phyloP scores from a whole-genome alignment of 805 yeast genomes.

The Kockiozyma suomiensis region DNA sequence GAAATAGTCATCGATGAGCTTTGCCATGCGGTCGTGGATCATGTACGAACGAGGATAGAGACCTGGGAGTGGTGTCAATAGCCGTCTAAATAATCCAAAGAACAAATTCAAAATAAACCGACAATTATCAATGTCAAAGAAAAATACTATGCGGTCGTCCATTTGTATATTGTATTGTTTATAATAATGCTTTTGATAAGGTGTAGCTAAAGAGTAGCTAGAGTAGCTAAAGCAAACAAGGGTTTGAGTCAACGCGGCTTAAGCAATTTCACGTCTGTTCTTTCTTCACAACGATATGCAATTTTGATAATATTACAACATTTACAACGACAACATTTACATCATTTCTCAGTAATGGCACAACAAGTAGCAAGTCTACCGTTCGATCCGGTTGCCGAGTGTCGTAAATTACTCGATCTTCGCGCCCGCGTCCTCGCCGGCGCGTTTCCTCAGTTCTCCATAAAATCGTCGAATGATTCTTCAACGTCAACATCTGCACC shows the following conservation, averaged over 20 bases:
- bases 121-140: conserved; percentile 94
- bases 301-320: too few relatives aligned
- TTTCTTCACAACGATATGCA: too few relatives aligned
- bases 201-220: too few relatives aligned
- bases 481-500: not conserved
- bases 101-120: conserved; percentile 6
- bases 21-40: conserved; percentile 87
- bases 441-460: conserved; percentile 23
- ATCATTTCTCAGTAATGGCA: too few relatives aligned
- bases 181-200: not conserved
- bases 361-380: conserved; percentile 9
- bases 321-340: too few relatives aligned
- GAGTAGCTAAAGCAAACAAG: too few relatives aligned
- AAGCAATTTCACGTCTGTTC: too few relatives aligned
- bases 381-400: conserved; percentile 30
- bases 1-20: conserved; percentile 79
- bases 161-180: not conserved
- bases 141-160: conserved; percentile 50
- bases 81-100: not conserved
- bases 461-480: not conserved
- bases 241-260: conserved; percentile 8
- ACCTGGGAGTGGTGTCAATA: conserved; percentile 26
- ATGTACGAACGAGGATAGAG: conserved; percentile 72
- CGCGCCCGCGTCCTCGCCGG: conserved; percentile 26
- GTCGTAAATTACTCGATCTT: conserved; percentile 28